Evolutionary conservation across 306 rosid species (phyloP), one percentile per base, ranked within the genome.

Genomic region (Ormosia semicastrata): DNA sequence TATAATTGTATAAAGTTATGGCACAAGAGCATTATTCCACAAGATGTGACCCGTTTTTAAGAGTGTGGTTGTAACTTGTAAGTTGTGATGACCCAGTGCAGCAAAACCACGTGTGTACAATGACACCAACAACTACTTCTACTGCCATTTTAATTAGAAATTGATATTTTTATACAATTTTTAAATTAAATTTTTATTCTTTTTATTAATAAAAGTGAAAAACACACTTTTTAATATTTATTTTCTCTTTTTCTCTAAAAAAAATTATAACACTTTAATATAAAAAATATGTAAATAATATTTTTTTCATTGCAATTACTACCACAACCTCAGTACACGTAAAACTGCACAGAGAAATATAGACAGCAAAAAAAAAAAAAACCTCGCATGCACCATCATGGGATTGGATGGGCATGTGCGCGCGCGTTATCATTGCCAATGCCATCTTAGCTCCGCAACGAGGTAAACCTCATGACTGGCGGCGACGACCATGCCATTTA

Each of bases 41-140:
- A 7, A 14, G 3, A 37, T 7, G 33, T 39, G 82, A 70, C 11
- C 29, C 44, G 2, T 24, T 17, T 54, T 44, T 34, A 60, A 18
- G 33, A 62, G 47, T 40, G 7, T 18, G 46, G 44, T 43, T 43
- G 12, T 43, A 6, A 43, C 4, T n/a, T n/a, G n/a, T 36, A 37
- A 43, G 12, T 81, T 6, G 82, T 4, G 71, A 37, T 44, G 77
- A 81, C 81, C 79, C 13, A 53, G 12, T 47, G 75, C 79, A 82
- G 79, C 65, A 78, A 74, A 78, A 72, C 81, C 86, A 82, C 87
- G 83, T 50, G 87, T 70, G 79, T 76, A 17, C 36, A 24, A 15
- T 60, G 47, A 43, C 6, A 13, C 15, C 3, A 30, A 30, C 39
- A 0, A 8, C n/a, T 9, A 58, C 37, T 8, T 24, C 2, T 14